Percentiles rank a stretch among this genome's conserved stretches.
phyloP scores from a whole-genome alignment of 306 rosid genomes.

The Lathyrus aphaca region DNA sequence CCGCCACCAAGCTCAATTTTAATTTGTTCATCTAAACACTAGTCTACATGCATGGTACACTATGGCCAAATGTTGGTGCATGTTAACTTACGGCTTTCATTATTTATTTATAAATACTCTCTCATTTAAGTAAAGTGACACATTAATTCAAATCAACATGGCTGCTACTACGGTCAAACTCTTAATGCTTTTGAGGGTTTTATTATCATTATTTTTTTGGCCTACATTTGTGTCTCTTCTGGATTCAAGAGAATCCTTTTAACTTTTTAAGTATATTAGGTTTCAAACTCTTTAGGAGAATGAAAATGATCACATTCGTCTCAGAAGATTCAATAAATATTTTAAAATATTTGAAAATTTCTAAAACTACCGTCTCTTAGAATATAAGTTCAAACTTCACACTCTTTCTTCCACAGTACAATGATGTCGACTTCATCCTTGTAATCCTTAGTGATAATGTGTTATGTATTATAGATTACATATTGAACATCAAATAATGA shows the following conservation, averaged over 20 bases:
- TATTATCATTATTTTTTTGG: background rate
- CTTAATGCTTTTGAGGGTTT: background rate
- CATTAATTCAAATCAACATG: background rate
- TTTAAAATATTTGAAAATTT: no score
- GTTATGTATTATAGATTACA: no score
- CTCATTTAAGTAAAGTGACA: background rate
- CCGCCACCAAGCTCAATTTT: background rate
- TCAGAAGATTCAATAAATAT: no score
- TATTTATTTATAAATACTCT: slow-evolving; percentile 27
- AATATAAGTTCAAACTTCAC: slow-evolving; percentile 9
- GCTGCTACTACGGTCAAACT: background rate
- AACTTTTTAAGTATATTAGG: background rate
- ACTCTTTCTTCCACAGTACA: slow-evolving; percentile 31
- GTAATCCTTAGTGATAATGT: background rate
- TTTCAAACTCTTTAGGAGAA: background rate
- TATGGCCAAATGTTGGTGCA: slow-evolving; percentile 18
- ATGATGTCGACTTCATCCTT: slow-evolving; percentile 27
- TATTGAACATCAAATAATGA: no score
- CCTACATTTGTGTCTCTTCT: background rate
- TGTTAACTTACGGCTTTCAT: background rate
- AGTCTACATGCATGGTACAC: slow-evolving; percentile 43
- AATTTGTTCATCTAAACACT: slow-evolving; percentile 40
- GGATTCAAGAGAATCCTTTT: slow-evolving; percentile 14
- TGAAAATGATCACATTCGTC: no score
- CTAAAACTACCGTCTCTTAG: background rate